Conservation (phyloP, 306 rosid species). For the Castanea crenata region DNA sequence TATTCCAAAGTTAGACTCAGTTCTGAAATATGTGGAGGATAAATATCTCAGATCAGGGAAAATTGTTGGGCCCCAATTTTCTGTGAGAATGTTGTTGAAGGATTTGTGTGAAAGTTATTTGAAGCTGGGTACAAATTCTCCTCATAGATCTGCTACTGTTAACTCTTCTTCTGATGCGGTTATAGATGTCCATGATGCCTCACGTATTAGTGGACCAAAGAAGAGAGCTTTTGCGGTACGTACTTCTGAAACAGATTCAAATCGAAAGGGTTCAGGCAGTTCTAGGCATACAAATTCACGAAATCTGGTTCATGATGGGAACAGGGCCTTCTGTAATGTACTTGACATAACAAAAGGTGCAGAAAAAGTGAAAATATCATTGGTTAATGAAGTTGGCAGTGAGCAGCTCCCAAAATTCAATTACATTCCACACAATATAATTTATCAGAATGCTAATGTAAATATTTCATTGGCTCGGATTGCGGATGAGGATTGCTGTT, state of each 20-base stretch:
- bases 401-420: constrained; percentile 68
- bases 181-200: neutral
- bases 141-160: neutral
- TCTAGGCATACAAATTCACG: constrained; percentile 17
- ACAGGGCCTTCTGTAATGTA: constrained; percentile 10
- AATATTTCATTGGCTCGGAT: constrained; percentile 82
- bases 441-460: constrained; percentile 69
- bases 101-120: constrained; percentile 38
- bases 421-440: constrained; percentile 62
- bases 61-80: constrained; percentile 25
- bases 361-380: constrained; percentile 63
- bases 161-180: neutral
- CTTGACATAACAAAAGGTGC: constrained; percentile 73
- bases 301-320: constrained; percentile 20
- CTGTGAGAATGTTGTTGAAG: constrained; percentile 33
- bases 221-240: neutral
- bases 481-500: constrained; percentile 79
- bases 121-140: constrained; percentile 27
- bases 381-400: constrained; percentile 51
- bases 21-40: constrained; percentile 39
- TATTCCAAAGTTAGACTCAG: constrained; percentile 30
- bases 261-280: constrained; percentile 19
- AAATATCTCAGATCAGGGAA: constrained; percentile 21
- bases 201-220: constrained; percentile 8
- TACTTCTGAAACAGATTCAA: constrained; percentile 6